A percentile compares a stretch with the other conserved stretches of the same genome.
These are phyloP conservation scores for Penicillium malachiteum DNA, from an alignment of 495 filamentous ascomycete species.

Conservation along the genomic window DNA sequence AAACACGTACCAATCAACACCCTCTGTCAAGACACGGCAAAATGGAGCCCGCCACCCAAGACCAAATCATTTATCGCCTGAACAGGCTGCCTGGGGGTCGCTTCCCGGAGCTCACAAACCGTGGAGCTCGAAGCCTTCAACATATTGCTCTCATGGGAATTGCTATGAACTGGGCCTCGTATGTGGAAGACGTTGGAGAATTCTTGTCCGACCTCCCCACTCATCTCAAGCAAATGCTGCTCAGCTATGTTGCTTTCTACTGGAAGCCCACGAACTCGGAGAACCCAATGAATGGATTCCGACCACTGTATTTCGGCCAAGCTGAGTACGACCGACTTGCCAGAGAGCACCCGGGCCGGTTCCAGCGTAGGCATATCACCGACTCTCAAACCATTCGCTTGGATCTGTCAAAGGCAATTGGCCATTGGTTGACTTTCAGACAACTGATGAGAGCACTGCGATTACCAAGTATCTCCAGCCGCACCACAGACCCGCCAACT, in stretches of 20 bases:
- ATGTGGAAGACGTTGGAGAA: slow-evolving; percentile 63
- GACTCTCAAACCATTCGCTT: slow-evolving; percentile 57
- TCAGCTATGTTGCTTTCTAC: slow-evolving; percentile 63
- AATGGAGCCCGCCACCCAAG: neutral
- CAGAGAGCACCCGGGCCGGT: too few species aligned
- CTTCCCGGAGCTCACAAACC: slow-evolving; percentile 41
- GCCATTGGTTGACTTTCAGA: slow-evolving; percentile 56
- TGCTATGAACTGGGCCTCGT: slow-evolving; percentile 67
- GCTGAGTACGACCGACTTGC: slow-evolving; percentile 18
- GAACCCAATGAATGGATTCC: slow-evolving; percentile 28
- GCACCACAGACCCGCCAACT: neutral
- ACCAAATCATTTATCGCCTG: slow-evolving; percentile 31
- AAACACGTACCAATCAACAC: slow-evolving; percentile 9
- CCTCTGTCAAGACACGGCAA: neutral
- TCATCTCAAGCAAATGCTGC: slow-evolving; percentile 57
- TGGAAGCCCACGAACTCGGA: slow-evolving; percentile 31
- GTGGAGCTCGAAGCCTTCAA: too few species aligned
- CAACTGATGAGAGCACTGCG: slow-evolving; percentile 42
- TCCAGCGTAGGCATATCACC: too few species aligned
- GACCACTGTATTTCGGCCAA: slow-evolving; percentile 26
- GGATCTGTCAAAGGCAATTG: slow-evolving; percentile 63
- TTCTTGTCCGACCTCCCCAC: slow-evolving; percentile 64
- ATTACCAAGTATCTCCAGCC: slow-evolving; percentile 4
- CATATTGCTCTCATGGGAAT: slow-evolving; percentile 59
- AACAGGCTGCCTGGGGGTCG: slow-evolving; percentile 44